Percentiles rank a stretch among this genome's conserved stretches.
phyloP scores from a whole-genome alignment of 495 filamentous ascomycete genomes.

The Neurospora sp. region DNA sequence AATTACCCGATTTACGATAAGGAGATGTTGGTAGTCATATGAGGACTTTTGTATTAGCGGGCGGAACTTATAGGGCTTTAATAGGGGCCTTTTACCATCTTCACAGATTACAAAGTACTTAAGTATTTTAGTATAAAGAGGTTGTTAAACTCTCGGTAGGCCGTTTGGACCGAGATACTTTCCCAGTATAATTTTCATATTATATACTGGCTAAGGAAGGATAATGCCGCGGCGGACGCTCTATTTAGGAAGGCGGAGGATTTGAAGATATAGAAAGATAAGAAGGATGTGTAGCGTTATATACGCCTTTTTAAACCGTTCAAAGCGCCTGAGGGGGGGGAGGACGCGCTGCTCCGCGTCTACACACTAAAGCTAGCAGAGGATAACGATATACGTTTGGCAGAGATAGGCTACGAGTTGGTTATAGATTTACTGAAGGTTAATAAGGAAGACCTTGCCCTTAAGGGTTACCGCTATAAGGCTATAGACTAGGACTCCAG shows the following conservation, averaged over 20 bases:
- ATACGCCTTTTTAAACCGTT: neutral
- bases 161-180: neutral
- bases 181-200: neutral
- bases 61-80: neutral
- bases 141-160: neutral
- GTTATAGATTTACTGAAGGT: neutral
- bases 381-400: no score
- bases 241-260: neutral
- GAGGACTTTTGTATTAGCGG: neutral
- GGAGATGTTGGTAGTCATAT: neutral
- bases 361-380: no score
- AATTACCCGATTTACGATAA: neutral
- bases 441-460: neutral
- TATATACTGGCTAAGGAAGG: neutral
- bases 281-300: neutral
- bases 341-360: neutral
- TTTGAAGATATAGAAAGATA: neutral
- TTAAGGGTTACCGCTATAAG: neutral
- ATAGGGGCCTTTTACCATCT: neutral
- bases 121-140: neutral
- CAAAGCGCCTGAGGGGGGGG: neutral
- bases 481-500: neutral
- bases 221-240: conserved; percentile 1
- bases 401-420: no score
- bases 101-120: neutral